These are phyloP conservation scores for Auriscalpium vulgare DNA, from an alignment of 768 basidiomycete species.

Conservation along the genomic window DNA sequence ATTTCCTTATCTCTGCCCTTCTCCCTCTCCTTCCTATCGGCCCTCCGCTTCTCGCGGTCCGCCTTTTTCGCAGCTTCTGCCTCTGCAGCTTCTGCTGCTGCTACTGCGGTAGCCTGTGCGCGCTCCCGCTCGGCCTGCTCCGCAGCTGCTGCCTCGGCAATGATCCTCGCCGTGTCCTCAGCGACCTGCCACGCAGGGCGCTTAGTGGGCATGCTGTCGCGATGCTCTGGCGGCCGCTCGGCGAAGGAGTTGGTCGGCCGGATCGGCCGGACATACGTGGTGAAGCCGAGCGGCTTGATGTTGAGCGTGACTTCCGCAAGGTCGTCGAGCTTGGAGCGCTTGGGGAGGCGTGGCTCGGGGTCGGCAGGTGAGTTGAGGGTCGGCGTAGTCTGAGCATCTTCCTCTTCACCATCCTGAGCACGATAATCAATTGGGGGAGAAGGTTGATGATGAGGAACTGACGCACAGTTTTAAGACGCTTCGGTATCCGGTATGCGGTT, in stretches of 20 bases:
- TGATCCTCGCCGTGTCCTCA: constrained; percentile 30
- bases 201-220: background rate
- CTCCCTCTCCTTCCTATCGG: constrained; percentile 21
- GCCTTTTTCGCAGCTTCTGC: constrained; percentile 12
- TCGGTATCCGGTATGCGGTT: constrained; percentile 81
- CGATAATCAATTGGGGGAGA: background rate
- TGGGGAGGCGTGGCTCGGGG: constrained; percentile 14
- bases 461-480: constrained; percentile 43
- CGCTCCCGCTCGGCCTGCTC: constrained; percentile 17
- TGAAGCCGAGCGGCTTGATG: constrained; percentile 21
- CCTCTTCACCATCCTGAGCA: constrained; percentile 20
- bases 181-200: constrained; percentile 11
- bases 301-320: constrained; percentile 7
- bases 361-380: background rate
- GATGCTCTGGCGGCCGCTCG: background rate
- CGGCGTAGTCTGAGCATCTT: constrained; percentile 5
- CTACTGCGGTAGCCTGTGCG: constrained; percentile 14
- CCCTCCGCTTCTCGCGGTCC: constrained; percentile 18
- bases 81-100: constrained; percentile 17
- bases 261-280: background rate
- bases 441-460: background rate
- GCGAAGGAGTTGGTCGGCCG: background rate
- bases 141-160: constrained; percentile 32
- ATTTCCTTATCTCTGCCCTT: constrained; percentile 2
- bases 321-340: constrained; percentile 16